Base-by-base conservation (phyloP, 2,329 filamentous ascomycete species). In the Raffaelea albimanens region DNA sequence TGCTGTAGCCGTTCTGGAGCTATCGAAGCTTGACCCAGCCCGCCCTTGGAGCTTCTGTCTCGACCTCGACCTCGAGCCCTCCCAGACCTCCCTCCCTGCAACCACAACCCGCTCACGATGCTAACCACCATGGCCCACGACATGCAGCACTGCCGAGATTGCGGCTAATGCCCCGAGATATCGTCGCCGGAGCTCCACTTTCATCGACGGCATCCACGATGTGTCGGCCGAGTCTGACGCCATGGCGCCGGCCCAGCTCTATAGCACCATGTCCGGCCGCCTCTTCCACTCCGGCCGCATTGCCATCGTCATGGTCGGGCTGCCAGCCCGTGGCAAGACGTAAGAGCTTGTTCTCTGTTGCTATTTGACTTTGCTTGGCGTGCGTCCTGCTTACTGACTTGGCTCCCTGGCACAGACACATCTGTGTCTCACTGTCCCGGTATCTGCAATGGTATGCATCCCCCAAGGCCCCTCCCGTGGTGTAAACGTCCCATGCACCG, bases 231-330 rank as follows among this genome's bases (percentile, higher is more conserved):
- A 88, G 58, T 68, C 71, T 53, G 47, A 51, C 33, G 72, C 91
- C 57, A 80, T 95, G 78, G 93, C 93, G 5, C 93, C 93, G 25
- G 93, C 93, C 56, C 93, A 98, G 69, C 76, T 98, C 41, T 98
- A 98, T 71, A 96, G 89, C 65, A 98, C 93, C 46, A 95, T 97
- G 76, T 97, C 91, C 43, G 93, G 93, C 43, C 82, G 93, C 39
- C 80, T 98, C 25, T 98, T 98, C 64, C 93, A 98, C 66, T 96
- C 93, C 20, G 93, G 93, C 43, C 82, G 91, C 49, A 98, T 98
- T 62, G 91, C 91, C 43, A 97, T 98, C 58, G 91, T 93, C 55
- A 96, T 95, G 63, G 93, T 97, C 56, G 93, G 93, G 21, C 78
- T 96, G 25, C 93, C 93, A 39, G 93, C 93, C 36, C 83, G 93